Conservation (phyloP, 305 asterid species). For the Fraxinus sp. region DNA sequence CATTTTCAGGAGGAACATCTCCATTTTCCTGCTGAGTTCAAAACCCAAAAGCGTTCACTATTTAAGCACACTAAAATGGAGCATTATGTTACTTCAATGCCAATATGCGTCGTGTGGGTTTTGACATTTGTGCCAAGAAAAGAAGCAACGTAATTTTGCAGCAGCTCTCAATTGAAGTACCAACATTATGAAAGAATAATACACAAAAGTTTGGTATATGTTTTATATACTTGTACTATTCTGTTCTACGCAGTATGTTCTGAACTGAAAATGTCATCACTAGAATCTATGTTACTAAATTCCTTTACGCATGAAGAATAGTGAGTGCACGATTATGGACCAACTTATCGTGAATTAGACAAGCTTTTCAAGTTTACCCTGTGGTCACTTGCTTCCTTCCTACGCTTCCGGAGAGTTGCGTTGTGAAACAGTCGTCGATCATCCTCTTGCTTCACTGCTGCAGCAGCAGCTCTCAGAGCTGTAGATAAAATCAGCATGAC, state of each 20-base stretch:
- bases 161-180: background rate
- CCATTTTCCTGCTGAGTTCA: slow-evolving; percentile 68
- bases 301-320: background rate
- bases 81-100: background rate
- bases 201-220: background rate
- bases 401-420: slow-evolving; percentile 79
- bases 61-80: slow-evolving; percentile 6
- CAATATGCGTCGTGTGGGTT: background rate
- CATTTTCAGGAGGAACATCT: slow-evolving; percentile 63
- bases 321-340: slow-evolving; percentile 7
- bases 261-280: background rate
- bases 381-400: slow-evolving; percentile 79
- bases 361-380: slow-evolving; percentile 52
- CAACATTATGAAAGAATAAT: background rate
- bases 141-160: background rate
- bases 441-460: slow-evolving; percentile 90
- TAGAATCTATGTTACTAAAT: background rate
- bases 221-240: background rate
- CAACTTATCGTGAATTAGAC: slow-evolving; percentile 7
- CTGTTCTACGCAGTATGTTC: background rate
- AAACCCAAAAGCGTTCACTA: slow-evolving; percentile 25
- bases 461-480: slow-evolving; percentile 94
- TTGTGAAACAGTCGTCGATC: slow-evolving; percentile 89
- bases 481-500: slow-evolving; percentile 28
- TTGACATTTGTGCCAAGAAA: background rate